Base-by-base conservation (phyloP, 331 rosid species). In the Dryas integrifolia region DNA sequence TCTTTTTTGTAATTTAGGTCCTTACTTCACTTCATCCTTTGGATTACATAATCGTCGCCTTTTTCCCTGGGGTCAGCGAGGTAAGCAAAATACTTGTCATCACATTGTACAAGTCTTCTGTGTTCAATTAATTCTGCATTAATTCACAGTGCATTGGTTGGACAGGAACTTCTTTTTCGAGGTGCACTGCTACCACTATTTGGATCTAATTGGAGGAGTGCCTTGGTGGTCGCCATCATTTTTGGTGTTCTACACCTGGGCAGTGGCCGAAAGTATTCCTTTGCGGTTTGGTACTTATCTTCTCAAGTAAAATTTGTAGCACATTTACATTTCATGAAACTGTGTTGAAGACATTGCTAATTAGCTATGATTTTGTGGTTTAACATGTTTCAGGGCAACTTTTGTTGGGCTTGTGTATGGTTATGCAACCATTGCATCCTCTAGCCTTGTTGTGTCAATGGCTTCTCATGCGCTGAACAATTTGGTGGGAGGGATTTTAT, bases 321-420 rank as follows among this genome's bases (percentile, higher is more conserved):
- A 30, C 35, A 30, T 0, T 30, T 30, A 30, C 35, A 30, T 30
- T 30, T 26, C 21, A 55, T 44, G 74, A 41, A 40, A 35, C 5
- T 15, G 18, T 26, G 3, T 14, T 6, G 10, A 14, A 58, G 39
- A 15, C 14, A 50, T 50, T 14, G 55, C n/a, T 6, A 1, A 6
- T 41, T 30, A 15, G 35, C 38, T n/a, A 9, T 43, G 58, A 63
- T 30, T 9, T 39, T 18, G 9, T 48, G 7, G 35, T 74, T 76
- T 77, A 70, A 38, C 38, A 26, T 65, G 65, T 78, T 67, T 73
- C 89, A 94, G 98, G 98, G 96, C 97, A 82, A 89, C 92, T 70
- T 88, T 91, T 68, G 97, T 91, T 74, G 98, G 98, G 56, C 81
- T 94, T 64, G 85, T 85, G 30, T 94, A 91, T 82, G 97, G 97